Percentiles rank a stretch among this genome's conserved stretches.
phyloP scores from a whole-genome alignment of 1,139 yeast species.

The Kluyveromyces sp. region DNA sequence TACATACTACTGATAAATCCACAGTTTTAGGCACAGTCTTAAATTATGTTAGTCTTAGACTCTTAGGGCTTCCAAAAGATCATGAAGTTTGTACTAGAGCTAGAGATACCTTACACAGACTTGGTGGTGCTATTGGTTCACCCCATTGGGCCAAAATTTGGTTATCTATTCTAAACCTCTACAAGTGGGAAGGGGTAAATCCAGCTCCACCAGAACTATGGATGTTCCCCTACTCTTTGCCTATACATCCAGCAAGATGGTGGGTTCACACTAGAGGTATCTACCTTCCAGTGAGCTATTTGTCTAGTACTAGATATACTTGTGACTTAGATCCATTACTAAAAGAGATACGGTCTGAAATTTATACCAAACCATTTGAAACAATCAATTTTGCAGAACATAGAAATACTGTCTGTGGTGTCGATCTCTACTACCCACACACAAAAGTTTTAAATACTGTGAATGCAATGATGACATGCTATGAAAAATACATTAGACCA shows the following conservation, averaged over 20 bases:
- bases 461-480: constrained; percentile 51
- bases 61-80: constrained; percentile 63
- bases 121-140: constrained; percentile 84
- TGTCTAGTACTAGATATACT: constrained; percentile 49
- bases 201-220: constrained; percentile 98
- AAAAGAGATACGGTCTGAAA: constrained; percentile 60
- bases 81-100: constrained; percentile 83
- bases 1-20: constrained; percentile 83
- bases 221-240: constrained; percentile 72
- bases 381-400: constrained; percentile 59
- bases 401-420: constrained; percentile 82
- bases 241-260: constrained; percentile 95
- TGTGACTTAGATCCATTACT: constrained; percentile 62
- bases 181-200: constrained; percentile 94
- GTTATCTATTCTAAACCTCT: constrained; percentile 71
- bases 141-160: constrained; percentile 99
- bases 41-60: constrained; percentile 70
- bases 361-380: constrained; percentile 60
- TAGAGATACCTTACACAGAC: constrained; percentile 51
- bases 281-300: constrained; percentile 78
- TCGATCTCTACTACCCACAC: constrained; percentile 92
- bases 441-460: constrained; percentile 56
- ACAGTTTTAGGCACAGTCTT: constrained; percentile 93
- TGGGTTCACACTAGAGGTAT: constrained; percentile 98
- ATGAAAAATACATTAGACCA: constrained; percentile 69